A percentile compares a stretch with the other conserved stretches of the same genome.
Conservation (phyloP, 2,329 filamentous ascomycete species). For the Cercospora nicotianae region DNA sequence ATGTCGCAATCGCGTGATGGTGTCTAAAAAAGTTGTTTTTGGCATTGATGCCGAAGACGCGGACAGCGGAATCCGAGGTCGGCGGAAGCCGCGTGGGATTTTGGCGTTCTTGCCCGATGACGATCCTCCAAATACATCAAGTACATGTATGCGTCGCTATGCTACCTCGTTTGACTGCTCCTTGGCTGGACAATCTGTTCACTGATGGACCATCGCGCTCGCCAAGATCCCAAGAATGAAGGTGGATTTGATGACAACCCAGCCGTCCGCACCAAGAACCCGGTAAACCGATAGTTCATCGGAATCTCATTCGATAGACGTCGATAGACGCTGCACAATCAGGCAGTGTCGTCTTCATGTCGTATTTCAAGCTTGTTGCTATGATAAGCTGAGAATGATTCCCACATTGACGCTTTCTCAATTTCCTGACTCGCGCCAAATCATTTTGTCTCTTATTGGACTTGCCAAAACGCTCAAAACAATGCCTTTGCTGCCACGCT, state of each 20-base stretch:
- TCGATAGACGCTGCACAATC: background rate
- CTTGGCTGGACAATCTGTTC: background rate
- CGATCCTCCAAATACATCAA: background rate
- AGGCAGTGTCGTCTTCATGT: background rate
- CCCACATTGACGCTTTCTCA: background rate
- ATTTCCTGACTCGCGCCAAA: background rate
- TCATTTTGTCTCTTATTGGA: background rate
- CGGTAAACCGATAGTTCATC: background rate
- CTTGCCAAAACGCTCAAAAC: conserved; percentile 23
- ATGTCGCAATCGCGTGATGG: conserved; percentile 3
- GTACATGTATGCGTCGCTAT: background rate
- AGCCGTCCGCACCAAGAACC: background rate
- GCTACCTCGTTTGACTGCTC: background rate
- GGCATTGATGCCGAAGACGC: background rate
- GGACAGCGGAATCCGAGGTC: background rate
- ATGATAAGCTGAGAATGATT: background rate
- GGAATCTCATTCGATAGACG: background rate
- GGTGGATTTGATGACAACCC: too few relatives aligned
- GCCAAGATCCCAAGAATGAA: background rate
- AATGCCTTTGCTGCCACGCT: conserved; percentile 53
- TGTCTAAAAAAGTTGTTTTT: conserved; percentile 2
- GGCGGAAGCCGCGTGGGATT: background rate
- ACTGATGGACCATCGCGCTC: background rate
- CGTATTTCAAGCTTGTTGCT: background rate
- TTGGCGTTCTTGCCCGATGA: background rate